Conservation (phyloP, 305 asterid species). For the Stenogyne calaminthoides region DNA sequence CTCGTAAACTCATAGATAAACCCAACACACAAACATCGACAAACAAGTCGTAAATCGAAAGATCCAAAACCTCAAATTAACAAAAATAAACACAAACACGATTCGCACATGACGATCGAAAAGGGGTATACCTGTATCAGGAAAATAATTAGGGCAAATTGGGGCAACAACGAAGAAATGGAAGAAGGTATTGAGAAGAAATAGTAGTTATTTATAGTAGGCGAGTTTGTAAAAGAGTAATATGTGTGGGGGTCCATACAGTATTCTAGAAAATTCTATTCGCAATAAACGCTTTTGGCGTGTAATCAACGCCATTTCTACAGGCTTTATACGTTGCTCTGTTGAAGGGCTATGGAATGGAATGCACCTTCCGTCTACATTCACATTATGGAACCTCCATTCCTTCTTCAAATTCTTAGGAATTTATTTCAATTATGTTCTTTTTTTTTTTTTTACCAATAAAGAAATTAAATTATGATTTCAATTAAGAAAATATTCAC, state of each 20-base stretch:
- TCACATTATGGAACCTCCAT: too few species aligned
- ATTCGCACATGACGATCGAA: neutral
- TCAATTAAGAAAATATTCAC: too few species aligned
- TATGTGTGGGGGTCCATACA: slow-evolving; percentile 23
- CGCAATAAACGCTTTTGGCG: slow-evolving; percentile 26
- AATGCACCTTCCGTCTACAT: neutral
- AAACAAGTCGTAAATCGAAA: slow-evolving; percentile 22
- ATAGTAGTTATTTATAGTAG: slow-evolving; percentile 25
- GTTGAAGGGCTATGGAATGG: neutral
- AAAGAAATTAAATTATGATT: neutral
- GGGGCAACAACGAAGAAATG: slow-evolving; percentile 4
- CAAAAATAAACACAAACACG: neutral
- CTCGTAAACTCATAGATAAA: neutral
- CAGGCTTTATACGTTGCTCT: slow-evolving; percentile 35
- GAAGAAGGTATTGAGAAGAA: slow-evolving; percentile 4
- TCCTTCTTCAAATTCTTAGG: neutral
- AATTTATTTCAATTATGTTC: neutral
- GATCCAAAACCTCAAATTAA: slow-evolving; percentile 22
- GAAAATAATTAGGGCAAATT: neutral
- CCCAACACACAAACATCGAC: neutral
- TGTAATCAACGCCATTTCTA: slow-evolving; percentile 37
- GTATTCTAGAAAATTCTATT: slow-evolving; percentile 28
- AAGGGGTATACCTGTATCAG: slow-evolving; percentile 32
- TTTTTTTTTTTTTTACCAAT: neutral
- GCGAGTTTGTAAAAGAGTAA: slow-evolving; percentile 19